phyloP scores from a whole-genome alignment of 2,329 filamentous ascomycete species.

The Trichoderma afroharzianum region DNA sequence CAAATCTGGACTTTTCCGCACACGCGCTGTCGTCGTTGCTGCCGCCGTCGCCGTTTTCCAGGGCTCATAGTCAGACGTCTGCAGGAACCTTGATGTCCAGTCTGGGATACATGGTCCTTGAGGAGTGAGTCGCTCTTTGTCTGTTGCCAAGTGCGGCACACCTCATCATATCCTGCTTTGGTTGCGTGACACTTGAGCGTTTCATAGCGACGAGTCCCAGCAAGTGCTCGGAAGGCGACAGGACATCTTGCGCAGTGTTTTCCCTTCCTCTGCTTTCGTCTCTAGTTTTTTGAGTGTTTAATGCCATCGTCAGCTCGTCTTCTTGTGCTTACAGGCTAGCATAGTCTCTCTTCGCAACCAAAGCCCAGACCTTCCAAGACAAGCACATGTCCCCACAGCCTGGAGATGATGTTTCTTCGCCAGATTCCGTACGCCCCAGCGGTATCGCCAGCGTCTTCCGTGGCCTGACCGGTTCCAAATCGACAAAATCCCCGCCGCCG shows the following conservation, averaged over 20 bases:
- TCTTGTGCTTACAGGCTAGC: constrained; percentile 1
- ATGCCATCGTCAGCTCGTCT: background rate
- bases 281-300: background rate
- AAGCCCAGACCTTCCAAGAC: constrained; percentile 27
- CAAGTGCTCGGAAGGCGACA: background rate
- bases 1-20: background rate
- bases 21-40: background rate
- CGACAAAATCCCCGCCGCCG: constrained; percentile 48
- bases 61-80: background rate
- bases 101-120: constrained; percentile 15
- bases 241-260: background rate
- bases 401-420: constrained; percentile 53
- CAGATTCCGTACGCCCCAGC: constrained; percentile 53
- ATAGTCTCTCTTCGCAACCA: constrained; percentile 16
- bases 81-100: constrained; percentile 17
- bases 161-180: background rate
- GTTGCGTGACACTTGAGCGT: constrained; percentile 4
- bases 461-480: constrained; percentile 54
- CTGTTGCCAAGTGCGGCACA: background rate
- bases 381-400: constrained; percentile 59
- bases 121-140: constrained; percentile 13
- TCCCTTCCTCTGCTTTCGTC: background rate
- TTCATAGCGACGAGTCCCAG: background rate
- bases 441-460: constrained; percentile 63
- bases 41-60: background rate